Evolutionary conservation across 2,329 filamentous ascomycete genomes (phyloP).

Genomic region (Ophiostoma sp.): DNA sequence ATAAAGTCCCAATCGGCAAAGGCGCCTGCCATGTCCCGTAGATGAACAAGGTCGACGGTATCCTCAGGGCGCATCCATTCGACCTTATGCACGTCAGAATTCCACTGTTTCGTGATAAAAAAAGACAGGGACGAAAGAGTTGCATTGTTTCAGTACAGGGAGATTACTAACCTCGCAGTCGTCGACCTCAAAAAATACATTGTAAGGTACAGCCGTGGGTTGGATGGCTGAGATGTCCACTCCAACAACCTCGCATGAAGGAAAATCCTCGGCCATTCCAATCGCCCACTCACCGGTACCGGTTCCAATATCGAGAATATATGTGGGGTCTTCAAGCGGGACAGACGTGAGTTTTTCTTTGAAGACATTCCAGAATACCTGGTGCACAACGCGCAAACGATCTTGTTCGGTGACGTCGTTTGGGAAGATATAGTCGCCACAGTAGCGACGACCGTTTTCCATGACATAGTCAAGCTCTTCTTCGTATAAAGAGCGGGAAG

Average conservation of each 20-base stretch:
- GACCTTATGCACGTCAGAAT: slow-evolving; percentile 20
- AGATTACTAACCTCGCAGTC: slow-evolving; percentile 58
- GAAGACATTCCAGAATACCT: slow-evolving; percentile 38
- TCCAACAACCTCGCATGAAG: slow-evolving; percentile 57
- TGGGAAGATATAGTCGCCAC: slow-evolving; percentile 60
- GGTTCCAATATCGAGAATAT: slow-evolving; percentile 60
- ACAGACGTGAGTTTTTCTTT: slow-evolving; percentile 39
- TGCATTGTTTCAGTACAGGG: too few relatives aligned
- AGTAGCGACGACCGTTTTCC: slow-evolving; percentile 62
- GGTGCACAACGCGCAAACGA: slow-evolving; percentile 38
- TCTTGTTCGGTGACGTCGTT: slow-evolving; percentile 58
- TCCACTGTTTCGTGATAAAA: neutral
- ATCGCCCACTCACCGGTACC: slow-evolving; percentile 57
- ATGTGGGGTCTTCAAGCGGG: slow-evolving; percentile 40
- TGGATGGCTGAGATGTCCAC: slow-evolving; percentile 62
- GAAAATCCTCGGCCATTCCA: slow-evolving; percentile 55
- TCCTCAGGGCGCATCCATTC: slow-evolving; percentile 58
- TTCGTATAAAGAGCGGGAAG: slow-evolving; percentile 38
- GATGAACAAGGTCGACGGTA: slow-evolving; percentile 57
- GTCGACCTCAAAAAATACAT: slow-evolving; percentile 61
- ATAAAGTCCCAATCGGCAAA: slow-evolving; percentile 58
- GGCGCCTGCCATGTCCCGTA: slow-evolving; percentile 57
- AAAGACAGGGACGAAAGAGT: neutral
- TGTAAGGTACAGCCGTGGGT: slow-evolving; percentile 56
- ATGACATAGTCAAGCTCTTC: slow-evolving; percentile 49